Conservation (phyloP, 257 asterid species). For the Coffea eugenioides region DNA sequence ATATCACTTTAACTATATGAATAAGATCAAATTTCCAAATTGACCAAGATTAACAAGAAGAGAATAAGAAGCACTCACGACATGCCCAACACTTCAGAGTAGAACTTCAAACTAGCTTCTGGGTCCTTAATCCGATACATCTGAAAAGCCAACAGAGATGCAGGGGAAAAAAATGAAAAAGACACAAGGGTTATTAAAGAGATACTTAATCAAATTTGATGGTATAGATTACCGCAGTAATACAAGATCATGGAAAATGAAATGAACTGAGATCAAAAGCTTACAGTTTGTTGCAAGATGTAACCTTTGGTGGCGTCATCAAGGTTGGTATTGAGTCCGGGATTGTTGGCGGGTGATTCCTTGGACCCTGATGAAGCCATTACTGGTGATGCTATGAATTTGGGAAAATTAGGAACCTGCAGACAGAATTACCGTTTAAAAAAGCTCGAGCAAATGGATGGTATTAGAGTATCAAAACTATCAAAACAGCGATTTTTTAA, state of each 20-base stretch:
- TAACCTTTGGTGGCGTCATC: conserved; percentile 86
- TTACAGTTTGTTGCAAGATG: conserved; percentile 86
- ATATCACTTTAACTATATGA: neutral
- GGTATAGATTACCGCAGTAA: neutral
- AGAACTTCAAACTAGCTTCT: conserved; percentile 88
- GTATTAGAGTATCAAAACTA: neutral
- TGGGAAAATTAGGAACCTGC: conserved; percentile 43
- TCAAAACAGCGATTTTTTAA: neutral
- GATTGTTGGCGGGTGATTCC: conserved; percentile 74
- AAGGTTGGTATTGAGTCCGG: conserved; percentile 60
- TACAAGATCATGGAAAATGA: neutral
- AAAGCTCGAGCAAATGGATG: neutral
- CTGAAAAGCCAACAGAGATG: conserved; percentile 35
- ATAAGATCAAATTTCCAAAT: conserved; percentile 1
- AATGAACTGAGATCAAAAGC: conserved; percentile 10
- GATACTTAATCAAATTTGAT: neutral
- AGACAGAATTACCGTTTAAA: neutral
- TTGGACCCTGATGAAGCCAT: conserved; percentile 52
- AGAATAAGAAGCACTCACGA: conserved; percentile 57
- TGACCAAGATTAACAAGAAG: neutral
- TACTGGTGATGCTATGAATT: conserved; percentile 34
- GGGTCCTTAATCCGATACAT: conserved; percentile 96
- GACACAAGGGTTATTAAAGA: neutral
- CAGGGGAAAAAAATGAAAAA: conserved; percentile 1
- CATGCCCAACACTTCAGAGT: conserved; percentile 90